Conservation (phyloP, 148 eudicot species). For the Heliamphora exappendiculata region DNA sequence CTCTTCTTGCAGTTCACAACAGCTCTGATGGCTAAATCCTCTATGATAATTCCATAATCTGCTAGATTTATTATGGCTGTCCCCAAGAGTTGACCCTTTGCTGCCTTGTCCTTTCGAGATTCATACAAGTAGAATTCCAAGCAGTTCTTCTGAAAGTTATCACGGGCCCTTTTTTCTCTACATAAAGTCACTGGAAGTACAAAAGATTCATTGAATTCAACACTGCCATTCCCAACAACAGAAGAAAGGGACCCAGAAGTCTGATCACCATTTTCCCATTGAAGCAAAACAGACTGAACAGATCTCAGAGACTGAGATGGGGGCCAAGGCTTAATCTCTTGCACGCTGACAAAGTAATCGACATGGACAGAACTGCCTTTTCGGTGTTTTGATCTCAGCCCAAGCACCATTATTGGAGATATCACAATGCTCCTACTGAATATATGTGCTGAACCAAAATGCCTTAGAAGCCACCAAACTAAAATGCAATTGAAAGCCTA, state of each 20-base stretch:
- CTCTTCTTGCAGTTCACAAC: conserved; percentile 60
- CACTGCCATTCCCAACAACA: conserved; percentile 44
- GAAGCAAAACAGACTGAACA: conserved; percentile 61
- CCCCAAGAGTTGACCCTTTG: conserved; percentile 70
- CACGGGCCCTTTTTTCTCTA: conserved; percentile 32
- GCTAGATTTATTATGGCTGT: conserved; percentile 59
- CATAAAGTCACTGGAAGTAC: conserved; percentile 46
- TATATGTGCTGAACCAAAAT: neutral
- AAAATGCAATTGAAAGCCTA: neutral
- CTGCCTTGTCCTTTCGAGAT: conserved; percentile 57
- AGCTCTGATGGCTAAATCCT: conserved; percentile 27
- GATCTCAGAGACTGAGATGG: conserved; percentile 71
- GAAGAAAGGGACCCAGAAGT: conserved; percentile 57
- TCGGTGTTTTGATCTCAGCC: conserved; percentile 58
- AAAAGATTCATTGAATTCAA: conserved; percentile 67
- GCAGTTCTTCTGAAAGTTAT: conserved; percentile 60
- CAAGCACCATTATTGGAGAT: conserved; percentile 59
- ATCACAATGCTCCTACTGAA: neutral
- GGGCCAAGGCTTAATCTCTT: conserved; percentile 92
- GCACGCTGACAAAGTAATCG: conserved; percentile 63
- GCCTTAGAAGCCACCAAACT: neutral
- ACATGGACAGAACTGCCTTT: conserved; percentile 59
- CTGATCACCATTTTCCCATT: conserved; percentile 84
- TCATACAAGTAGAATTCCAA: conserved; percentile 76
- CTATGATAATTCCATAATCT: conserved; percentile 67